Evolutionary conservation across 192 early-diverging fungal species (phyloP).

Genomic region (Podila verticillata): DNA sequence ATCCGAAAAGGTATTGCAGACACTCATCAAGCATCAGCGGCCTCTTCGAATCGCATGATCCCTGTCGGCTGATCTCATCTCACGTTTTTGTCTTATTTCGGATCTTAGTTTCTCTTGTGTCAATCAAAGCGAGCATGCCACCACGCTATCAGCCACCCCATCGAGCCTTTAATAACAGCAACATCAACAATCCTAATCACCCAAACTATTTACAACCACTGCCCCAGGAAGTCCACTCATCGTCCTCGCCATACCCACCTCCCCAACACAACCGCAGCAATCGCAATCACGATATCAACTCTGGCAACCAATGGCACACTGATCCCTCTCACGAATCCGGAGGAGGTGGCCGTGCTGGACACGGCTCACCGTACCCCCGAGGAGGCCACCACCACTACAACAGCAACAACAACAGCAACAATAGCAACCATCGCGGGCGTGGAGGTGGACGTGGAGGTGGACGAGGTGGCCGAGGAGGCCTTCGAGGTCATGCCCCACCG

Average conservation of each 20-base stretch:
- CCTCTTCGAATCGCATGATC: too few species aligned
- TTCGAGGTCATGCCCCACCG: slow-evolving; percentile 9
- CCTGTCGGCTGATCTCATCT: too few species aligned
- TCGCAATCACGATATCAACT: background rate
- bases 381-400: slow-evolving; percentile 10
- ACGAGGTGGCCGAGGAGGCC: slow-evolving; percentile 11
- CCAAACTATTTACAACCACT: slow-evolving; percentile 31
- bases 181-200: slow-evolving; percentile 49
- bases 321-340: background rate
- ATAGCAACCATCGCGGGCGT: slow-evolving; percentile 7
- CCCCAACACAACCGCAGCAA: slow-evolving; percentile 15
- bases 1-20: too few species aligned
- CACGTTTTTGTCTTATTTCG: too few species aligned
- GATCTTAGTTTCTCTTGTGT: background rate
- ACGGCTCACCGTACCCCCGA: background rate
- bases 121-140: slow-evolving; percentile 20
- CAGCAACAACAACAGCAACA: background rate
- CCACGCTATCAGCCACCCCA: slow-evolving; percentile 47
- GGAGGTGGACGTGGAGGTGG: slow-evolving; percentile 21
- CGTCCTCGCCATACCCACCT: slow-evolving; percentile 29
- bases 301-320: slow-evolving; percentile 11
- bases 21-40: too few species aligned
- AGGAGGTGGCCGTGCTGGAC: slow-evolving; percentile 3
- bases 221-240: background rate
- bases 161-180: slow-evolving; percentile 37